phyloP scores from a whole-genome alignment of 352 stramenopile species.

The Phytophthora melonis region DNA sequence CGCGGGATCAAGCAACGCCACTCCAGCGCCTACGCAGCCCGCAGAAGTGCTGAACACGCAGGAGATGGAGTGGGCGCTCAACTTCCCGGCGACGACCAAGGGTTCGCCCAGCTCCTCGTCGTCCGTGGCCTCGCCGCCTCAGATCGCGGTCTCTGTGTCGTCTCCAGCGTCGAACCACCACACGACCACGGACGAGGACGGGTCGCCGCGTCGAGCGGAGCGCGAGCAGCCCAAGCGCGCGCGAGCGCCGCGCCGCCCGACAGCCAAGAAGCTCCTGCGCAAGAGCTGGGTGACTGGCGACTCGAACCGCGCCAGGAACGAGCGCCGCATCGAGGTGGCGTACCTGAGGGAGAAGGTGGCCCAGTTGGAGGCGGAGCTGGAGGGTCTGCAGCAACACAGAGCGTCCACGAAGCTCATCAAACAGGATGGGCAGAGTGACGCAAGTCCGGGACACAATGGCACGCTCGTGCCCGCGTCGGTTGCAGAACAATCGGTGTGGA shows the following conservation, averaged over 20 bases:
- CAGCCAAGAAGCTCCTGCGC: conserved; percentile 45
- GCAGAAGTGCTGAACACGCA: conserved; percentile 30
- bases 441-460: conserved; percentile 7
- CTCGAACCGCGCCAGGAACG: conserved; percentile 50
- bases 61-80: conserved; percentile 41
- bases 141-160: conserved; percentile 14
- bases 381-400: conserved; percentile 36
- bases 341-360: conserved; percentile 50
- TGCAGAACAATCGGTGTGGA: conserved; percentile 39
- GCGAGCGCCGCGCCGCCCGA: conserved; percentile 26
- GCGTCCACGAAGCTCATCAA: conserved; percentile 28
- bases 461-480: conserved; percentile 13
- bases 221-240: conserved; percentile 31
- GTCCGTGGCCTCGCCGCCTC: conserved; percentile 22
- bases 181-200: conserved; percentile 39
- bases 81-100: conserved; percentile 1
- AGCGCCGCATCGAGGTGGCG: conserved; percentile 51
- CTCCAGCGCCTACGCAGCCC: background rate
- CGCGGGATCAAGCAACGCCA: conserved; percentile 1
- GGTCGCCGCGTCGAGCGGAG: conserved; percentile 19
- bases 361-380: conserved; percentile 43
- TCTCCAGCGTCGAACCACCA: conserved; percentile 32
- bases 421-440: conserved; percentile 29
- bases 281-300: conserved; percentile 44
- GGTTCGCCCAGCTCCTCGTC: conserved; percentile 24